Evolutionary conservation across 139 green algal genomes (phyloP).

Genomic region (Chlamydomonas schloesseri): DNA sequence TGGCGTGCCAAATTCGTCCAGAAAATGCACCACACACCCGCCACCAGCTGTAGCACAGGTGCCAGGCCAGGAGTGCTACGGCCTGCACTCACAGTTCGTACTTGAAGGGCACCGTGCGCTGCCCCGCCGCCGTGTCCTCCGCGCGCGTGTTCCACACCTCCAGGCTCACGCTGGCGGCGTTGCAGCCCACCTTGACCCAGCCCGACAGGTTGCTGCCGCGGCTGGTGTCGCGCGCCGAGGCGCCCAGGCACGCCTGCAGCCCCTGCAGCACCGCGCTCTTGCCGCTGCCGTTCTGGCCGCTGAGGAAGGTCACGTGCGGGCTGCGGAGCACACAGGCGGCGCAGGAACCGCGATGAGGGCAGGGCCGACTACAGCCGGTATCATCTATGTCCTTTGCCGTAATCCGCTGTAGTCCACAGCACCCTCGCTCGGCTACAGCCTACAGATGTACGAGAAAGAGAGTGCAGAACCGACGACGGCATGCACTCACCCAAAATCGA

Average conservation of each 20-base stretch:
- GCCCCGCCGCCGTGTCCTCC: conserved; percentile 44
- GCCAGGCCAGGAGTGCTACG: no score
- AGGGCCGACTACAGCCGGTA: no score
- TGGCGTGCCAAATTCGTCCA: no score
- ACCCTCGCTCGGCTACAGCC: no score
- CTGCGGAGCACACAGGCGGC: conserved; percentile 21
- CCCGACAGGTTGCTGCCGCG: conserved; percentile 49
- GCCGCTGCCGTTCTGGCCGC: conserved; percentile 80
- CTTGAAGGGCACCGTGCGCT: neutral
- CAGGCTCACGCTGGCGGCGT: conserved; percentile 49
- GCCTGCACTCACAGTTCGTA: neutral
- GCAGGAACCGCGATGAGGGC: no score
- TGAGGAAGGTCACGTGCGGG: conserved; percentile 79
- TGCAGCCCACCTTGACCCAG: conserved; percentile 6
- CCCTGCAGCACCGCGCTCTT: conserved; percentile 80
- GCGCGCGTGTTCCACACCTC: conserved; percentile 77
- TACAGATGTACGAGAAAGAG: no score
- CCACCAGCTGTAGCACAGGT: no score
- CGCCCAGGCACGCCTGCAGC: conserved; percentile 82
- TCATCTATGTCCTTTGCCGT: no score
- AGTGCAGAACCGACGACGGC: no score
- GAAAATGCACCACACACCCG: no score
- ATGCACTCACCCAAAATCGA: conserved; percentile 70
- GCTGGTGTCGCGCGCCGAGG: conserved; percentile 69
- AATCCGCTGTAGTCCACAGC: no score